Conservation (phyloP, 1,284 basidiomycete genomes). For the Ganoderma meredithae region DNA sequence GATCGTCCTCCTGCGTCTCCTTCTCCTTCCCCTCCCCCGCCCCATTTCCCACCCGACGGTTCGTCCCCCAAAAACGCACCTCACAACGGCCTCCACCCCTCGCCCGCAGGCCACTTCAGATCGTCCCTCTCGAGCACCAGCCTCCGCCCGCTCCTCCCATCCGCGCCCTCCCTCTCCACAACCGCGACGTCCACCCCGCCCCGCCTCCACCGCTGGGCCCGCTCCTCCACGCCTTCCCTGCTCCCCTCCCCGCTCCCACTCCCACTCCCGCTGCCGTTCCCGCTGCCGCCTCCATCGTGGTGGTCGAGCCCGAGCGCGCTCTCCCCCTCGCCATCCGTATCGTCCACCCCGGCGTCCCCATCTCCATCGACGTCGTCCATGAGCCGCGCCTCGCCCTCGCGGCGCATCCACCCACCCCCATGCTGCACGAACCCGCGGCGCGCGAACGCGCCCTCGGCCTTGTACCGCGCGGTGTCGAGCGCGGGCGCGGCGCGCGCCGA, state of each 20-base stretch:
- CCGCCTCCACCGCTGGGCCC: constrained; percentile 42
- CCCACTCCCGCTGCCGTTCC: too few species aligned
- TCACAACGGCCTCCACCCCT: constrained; percentile 62
- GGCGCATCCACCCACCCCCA: constrained; percentile 32
- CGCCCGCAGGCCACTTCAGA: constrained; percentile 66
- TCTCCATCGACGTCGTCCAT: constrained; percentile 32
- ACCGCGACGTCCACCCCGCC: constrained; percentile 39
- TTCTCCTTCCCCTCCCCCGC: background rate
- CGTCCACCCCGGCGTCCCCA: constrained; percentile 2
- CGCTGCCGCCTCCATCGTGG: constrained; percentile 19
- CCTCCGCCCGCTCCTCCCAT: constrained; percentile 29
- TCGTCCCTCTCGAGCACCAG: constrained; percentile 53
- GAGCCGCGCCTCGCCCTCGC: constrained; percentile 42
- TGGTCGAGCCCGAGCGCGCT: constrained; percentile 33
- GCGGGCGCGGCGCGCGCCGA: constrained; percentile 56
- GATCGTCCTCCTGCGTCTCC: background rate
- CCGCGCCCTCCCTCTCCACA: constrained; percentile 35
- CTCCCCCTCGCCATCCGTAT: constrained; percentile 13
- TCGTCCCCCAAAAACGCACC: too few species aligned
- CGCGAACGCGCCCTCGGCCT: constrained; percentile 72
- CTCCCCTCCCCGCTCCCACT: constrained; percentile 20
- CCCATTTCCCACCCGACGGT: background rate
- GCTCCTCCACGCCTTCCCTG: constrained; percentile 33
- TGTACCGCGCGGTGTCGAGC: constrained; percentile 63
- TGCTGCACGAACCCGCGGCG: constrained; percentile 61